phyloP scores from a whole-genome alignment of 306 rosid genomes.

The Cucumis sativus region Cucumber_9930_V3 NC_026657.2:376001-376500 shows the following conservation, averaged over 20 bases:
- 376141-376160: conserved; percentile 95
- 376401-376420: conserved; percentile 89
- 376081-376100: conserved; percentile 83
- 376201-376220: conserved; percentile 38
- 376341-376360: conserved; percentile 29
- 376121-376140: conserved; percentile 44
- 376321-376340: conserved; percentile 27
- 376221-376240: conserved; percentile 27
- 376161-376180: conserved; percentile 82
- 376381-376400: conserved; percentile 38
- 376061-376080: conserved; percentile 34
- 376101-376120: conserved; percentile 54
- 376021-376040: conserved; percentile 40
- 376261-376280: conserved; percentile 35
- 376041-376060: conserved; percentile 41
- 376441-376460: conserved; percentile 92
- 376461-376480: conserved; percentile 73
- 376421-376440: conserved; percentile 83
- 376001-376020: conserved; percentile 20
- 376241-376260: conserved; percentile 35
- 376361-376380: conserved; percentile 37
- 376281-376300: conserved; percentile 33
- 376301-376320: conserved; percentile 40
- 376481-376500: conserved; percentile 64
- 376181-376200: conserved; percentile 36